These are phyloP conservation scores for Eucalyptus fibrosa DNA, from an alignment of 345 rosid genomes.

Conservation along the genomic window DNA sequence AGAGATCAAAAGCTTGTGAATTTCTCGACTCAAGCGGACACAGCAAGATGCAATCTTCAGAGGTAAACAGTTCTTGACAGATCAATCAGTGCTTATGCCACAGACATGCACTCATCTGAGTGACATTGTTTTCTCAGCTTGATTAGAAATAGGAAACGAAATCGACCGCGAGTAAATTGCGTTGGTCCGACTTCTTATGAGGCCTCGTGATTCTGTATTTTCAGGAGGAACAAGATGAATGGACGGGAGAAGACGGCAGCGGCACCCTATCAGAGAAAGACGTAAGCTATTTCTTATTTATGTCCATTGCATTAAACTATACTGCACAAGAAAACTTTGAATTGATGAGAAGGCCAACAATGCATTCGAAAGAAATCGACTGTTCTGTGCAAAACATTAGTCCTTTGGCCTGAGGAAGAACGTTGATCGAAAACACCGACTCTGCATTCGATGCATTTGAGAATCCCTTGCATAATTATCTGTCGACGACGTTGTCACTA, in stretches of 20 bases:
- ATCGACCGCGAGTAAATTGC: not conserved
- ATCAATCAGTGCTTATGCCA: not conserved
- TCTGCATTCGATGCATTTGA: not conserved
- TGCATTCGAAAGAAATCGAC: not conserved
- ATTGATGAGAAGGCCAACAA: not conserved
- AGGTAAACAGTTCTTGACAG: not conserved
- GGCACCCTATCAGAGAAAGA: not conserved
- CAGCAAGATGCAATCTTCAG: not conserved
- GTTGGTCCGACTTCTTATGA: not conserved
- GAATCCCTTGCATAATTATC: not conserved
- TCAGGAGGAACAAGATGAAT: not conserved
- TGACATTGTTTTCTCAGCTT: not conserved
- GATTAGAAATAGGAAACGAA: not conserved
- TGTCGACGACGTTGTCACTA: not conserved
- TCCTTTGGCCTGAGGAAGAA: not conserved
- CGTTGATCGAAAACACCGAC: not conserved
- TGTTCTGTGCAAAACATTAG: not conserved
- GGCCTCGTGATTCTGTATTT: not conserved
- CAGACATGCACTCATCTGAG: not conserved
- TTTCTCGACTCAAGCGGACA: not conserved
- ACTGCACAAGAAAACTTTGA: not conserved
- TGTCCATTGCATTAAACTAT: not conserved
- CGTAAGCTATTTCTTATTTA: not conserved
- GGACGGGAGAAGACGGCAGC: not conserved
- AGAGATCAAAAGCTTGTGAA: not conserved